A percentile compares a stretch with the other conserved stretches of the same genome.
phyloP scores from a whole-genome alignment of 2,329 filamentous ascomycete genomes.

The Claviceps paspali region DNA sequence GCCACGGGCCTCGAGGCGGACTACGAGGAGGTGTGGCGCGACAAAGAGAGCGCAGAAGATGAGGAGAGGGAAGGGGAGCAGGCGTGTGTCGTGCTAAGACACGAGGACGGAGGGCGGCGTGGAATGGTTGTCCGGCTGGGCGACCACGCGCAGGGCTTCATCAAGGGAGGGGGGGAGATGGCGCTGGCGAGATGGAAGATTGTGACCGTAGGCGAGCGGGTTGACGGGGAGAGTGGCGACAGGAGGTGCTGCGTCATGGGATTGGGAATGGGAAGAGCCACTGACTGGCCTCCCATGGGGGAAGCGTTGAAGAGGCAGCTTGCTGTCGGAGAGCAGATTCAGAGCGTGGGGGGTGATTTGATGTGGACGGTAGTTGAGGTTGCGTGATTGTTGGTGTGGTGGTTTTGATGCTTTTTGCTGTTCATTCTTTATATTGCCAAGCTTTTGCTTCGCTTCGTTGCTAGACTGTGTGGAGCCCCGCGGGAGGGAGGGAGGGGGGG shows the following conservation, averaged over 20 bases:
- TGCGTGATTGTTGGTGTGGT: too few species aligned
- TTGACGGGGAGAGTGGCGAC: background rate
- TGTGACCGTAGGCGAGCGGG: background rate
- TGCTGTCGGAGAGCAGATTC: constrained; percentile 2
- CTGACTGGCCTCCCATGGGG: constrained; percentile 1
- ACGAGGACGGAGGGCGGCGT: constrained; percentile 17
- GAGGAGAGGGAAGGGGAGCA: background rate
- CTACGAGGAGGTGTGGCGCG: constrained; percentile 56
- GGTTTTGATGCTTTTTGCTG: too few species aligned
- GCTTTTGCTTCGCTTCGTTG: too few species aligned
- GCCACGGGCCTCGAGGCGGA: constrained; percentile 29
- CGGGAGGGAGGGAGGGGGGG: too few species aligned
- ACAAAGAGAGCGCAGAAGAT: constrained; percentile 25
- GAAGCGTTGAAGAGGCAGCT: constrained; percentile 2
- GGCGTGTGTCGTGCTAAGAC: constrained; percentile 24
- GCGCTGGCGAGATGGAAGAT: constrained; percentile 39
- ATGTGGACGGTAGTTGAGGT: constrained; percentile 9
- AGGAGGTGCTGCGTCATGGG: constrained; percentile 17
- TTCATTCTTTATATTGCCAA: too few species aligned
- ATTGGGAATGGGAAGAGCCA: constrained; percentile 20
- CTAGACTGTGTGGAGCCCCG: too few species aligned
- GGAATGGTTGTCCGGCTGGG: constrained; percentile 41
- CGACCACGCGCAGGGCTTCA: constrained; percentile 38
- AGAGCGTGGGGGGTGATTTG: background rate
- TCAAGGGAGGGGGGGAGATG: constrained; percentile 27